Evolutionary conservation across 2,329 filamentous ascomycete species (phyloP), one percentile per base, ranked within the genome.

Genomic region (Apiospora aurea): DNA sequence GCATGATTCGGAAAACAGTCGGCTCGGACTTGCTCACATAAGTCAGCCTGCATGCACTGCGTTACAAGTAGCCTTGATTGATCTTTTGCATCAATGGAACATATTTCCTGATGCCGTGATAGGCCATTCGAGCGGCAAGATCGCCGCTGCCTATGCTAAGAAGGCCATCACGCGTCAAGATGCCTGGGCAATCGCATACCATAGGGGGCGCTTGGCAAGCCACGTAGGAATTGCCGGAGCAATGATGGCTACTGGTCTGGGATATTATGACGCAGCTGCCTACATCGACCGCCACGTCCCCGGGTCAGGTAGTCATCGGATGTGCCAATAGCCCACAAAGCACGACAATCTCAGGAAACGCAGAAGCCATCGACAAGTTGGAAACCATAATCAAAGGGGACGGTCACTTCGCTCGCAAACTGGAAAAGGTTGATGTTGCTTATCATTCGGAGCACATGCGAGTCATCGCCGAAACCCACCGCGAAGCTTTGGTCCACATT

Each of bases 91-190:
- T 1, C 72, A 71, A 6, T 76, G 75, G 43, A 78, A 75, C 0
- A 57, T 83, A 3, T 44, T 4, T 0, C 78, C 78, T 1, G 66
- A 69, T 6, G 75, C 73, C 11, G 78, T 80, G 18, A 77, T 79
- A 5, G 81, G 81, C 41, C 81, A 83, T 74, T 82, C 80, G 1
- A 80, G 78, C 0, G 81, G 81, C 10, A 81, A 83, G 69, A 81
- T 83, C 29, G 80, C 77, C 0, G 80, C 79, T 0, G 79, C 79
- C 0, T 80, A 80, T 61, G 77, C 79, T 7, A 74, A 75, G 4
- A 76, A 77, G 0, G 69, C 71, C 6, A 73, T 81, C 72, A 72
- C 78, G 72, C 43, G 77, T 72, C 51, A 76, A 69, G 73, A 73
- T 13, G 76, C 75, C 1, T 78, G 74, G 69, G 72, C 74, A 18